Percentiles rank a stretch among this genome's conserved stretches.
Evolutionary conservation across 2,329 filamentous ascomycete species (phyloP).

Genomic region (Pestalotiopsis fici): DNA sequence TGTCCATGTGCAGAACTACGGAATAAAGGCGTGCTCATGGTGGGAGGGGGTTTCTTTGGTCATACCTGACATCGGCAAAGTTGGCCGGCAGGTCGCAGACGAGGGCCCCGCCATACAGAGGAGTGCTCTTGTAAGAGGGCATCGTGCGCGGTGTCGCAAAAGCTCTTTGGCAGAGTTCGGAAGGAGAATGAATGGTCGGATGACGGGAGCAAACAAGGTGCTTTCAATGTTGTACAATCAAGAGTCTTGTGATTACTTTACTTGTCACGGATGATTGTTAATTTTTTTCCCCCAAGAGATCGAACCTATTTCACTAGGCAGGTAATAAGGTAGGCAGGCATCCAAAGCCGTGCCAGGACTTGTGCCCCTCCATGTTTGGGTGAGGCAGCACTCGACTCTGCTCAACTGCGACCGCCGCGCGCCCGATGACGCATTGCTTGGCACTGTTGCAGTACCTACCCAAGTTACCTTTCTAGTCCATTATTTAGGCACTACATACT

Average conservation of each 20-base stretch:
- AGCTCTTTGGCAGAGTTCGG: not conserved
- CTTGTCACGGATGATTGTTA: not conserved
- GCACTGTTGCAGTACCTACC: not conserved
- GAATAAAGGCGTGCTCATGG: not conserved
- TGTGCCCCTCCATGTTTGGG: not conserved
- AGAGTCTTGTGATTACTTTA: not conserved
- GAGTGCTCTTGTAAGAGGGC: constrained; percentile 51
- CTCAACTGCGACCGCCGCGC: not conserved
- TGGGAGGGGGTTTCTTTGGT: too few species aligned
- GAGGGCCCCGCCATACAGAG: constrained; percentile 74
- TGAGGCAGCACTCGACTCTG: not conserved
- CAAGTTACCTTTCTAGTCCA: not conserved
- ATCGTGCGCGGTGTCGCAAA: constrained; percentile 1
- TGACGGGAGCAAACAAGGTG: not conserved
- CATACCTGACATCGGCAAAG: constrained; percentile 74
- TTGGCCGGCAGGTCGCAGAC: constrained; percentile 65
- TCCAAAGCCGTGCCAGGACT: not conserved
- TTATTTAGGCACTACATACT: not conserved
- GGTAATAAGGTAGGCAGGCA: not conserved
- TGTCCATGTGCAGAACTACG: not conserved
- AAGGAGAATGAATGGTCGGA: not conserved
- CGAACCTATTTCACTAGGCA: not conserved
- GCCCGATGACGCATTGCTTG: not conserved
- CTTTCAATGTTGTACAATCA: not conserved
- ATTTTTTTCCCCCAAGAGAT: not conserved